A percentile compares a stretch with the other conserved stretches of the same genome.
Evolutionary conservation across 257 asterid genomes (phyloP).

Genomic region (Pogostemon cablin): DNA sequence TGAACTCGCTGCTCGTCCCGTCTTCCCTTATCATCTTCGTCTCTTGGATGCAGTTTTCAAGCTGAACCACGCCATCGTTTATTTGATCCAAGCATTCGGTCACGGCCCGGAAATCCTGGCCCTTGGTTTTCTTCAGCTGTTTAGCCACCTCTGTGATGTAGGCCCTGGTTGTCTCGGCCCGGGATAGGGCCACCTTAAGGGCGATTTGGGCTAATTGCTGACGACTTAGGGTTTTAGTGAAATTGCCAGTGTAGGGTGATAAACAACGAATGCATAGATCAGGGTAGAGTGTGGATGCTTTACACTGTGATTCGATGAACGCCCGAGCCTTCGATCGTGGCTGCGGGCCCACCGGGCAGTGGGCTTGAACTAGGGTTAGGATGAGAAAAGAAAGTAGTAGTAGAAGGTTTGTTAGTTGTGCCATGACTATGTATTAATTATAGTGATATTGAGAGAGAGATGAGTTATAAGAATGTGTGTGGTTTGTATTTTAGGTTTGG

Average conservation of each 20-base stretch:
- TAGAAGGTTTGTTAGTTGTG: constrained; percentile 24
- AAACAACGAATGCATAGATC: constrained; percentile 44
- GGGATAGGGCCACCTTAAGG: constrained; percentile 47
- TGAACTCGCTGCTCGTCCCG: constrained; percentile 36
- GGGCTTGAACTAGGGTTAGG: constrained; percentile 29
- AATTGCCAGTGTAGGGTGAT: constrained; percentile 30
- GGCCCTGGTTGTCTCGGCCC: constrained; percentile 52
- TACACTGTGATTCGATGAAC: constrained; percentile 52
- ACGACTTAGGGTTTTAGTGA: constrained; percentile 43
- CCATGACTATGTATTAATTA: constrained; percentile 1
- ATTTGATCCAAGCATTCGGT: constrained; percentile 44
- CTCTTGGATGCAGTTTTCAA: constrained; percentile 43
- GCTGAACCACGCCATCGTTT: constrained; percentile 51
- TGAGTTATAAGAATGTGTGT: constrained; percentile 4
- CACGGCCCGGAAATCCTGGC: constrained; percentile 36
- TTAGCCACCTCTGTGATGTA: constrained; percentile 48
- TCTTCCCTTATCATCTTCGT: constrained; percentile 42
- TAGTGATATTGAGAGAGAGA: not conserved
- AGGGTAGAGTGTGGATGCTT: constrained; percentile 44
- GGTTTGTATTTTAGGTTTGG: constrained; percentile 2
- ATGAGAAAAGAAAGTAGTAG: constrained; percentile 34
- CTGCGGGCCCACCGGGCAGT: not conserved
- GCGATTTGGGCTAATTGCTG: constrained; percentile 59
- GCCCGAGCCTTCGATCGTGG: constrained; percentile 39
- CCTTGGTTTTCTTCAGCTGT: constrained; percentile 41